A percentile compares a stretch with the other conserved stretches of the same genome.
phyloP scores from a whole-genome alignment of 2,329 filamentous ascomycete genomes.

The Alternaria conjuncta region DNA sequence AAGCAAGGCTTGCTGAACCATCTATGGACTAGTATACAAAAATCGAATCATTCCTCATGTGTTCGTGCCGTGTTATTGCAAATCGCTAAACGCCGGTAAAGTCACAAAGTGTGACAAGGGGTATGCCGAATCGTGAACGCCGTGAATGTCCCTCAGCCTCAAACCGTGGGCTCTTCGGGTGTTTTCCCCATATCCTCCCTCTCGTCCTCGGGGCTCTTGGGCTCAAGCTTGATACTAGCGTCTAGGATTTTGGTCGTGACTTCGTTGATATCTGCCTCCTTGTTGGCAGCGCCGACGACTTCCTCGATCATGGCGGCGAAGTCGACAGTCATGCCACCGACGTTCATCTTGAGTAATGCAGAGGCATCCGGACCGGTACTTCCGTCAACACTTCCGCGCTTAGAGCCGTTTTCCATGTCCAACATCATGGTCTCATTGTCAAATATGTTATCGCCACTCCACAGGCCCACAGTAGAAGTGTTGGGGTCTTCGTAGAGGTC shows the following conservation, averaged over 20 bases:
- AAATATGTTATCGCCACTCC: conserved; percentile 44
- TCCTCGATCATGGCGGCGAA: conserved; percentile 48
- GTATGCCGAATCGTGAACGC: conserved; percentile 1
- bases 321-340: conserved; percentile 40
- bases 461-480: conserved; percentile 42
- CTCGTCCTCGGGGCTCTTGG: conserved; percentile 13
- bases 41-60: conserved; percentile 3
- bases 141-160: background rate
- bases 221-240: conserved; percentile 1
- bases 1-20: background rate
- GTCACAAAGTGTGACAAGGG: background rate
- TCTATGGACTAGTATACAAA: background rate
- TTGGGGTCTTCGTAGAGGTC: conserved; percentile 48
- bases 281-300: conserved; percentile 33
- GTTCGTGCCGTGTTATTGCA: conserved; percentile 2
- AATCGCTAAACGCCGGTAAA: conserved; percentile 3
- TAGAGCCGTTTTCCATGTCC: conserved; percentile 20
- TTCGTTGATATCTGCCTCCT: conserved; percentile 14
- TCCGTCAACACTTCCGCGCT: conserved; percentile 7
- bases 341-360: conserved; percentile 33
- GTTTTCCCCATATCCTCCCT: conserved; percentile 20
- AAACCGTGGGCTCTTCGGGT: conserved; percentile 18
- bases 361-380: conserved; percentile 16
- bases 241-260: background rate
- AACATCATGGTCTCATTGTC: conserved; percentile 37